Percentiles rank a stretch among this genome's conserved stretches.
Evolutionary conservation across 345 rosid species (phyloP).

Genomic region (Euphorbia tirucalli): DNA sequence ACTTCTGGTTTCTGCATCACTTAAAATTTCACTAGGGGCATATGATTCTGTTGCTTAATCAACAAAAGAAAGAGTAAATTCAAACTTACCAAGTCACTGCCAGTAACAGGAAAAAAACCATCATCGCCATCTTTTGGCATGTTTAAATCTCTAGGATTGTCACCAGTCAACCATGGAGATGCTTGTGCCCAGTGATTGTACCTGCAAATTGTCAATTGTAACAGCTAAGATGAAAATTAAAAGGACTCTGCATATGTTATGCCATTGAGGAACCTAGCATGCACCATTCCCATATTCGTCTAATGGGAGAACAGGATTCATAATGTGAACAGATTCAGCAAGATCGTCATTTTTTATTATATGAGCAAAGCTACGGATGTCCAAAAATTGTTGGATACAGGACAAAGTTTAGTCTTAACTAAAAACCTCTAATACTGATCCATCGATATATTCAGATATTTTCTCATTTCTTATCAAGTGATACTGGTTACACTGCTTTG

Average conservation of each 20-base stretch:
- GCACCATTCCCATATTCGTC: background rate
- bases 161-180: slow-evolving; percentile 80
- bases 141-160: slow-evolving; percentile 76
- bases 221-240: slow-evolving; percentile 6
- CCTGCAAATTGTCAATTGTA: slow-evolving; percentile 38
- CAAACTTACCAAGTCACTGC: slow-evolving; percentile 77
- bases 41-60: background rate
- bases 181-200: slow-evolving; percentile 70
- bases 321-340: background rate
- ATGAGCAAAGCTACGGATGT: background rate
- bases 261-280: background rate
- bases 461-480: background rate
- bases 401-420: background rate
- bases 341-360: background rate
- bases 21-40: slow-evolving; percentile 17
- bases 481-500: background rate
- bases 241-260: background rate
- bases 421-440: background rate
- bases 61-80: background rate
- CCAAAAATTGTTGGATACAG: background rate
- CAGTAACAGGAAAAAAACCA: slow-evolving; percentile 85
- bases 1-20: slow-evolving; percentile 79
- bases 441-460: background rate
- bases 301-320: background rate
- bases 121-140: slow-evolving; percentile 88